phyloP scores from a whole-genome alignment of 306 rosid genomes.

The Senna tora region DNA sequence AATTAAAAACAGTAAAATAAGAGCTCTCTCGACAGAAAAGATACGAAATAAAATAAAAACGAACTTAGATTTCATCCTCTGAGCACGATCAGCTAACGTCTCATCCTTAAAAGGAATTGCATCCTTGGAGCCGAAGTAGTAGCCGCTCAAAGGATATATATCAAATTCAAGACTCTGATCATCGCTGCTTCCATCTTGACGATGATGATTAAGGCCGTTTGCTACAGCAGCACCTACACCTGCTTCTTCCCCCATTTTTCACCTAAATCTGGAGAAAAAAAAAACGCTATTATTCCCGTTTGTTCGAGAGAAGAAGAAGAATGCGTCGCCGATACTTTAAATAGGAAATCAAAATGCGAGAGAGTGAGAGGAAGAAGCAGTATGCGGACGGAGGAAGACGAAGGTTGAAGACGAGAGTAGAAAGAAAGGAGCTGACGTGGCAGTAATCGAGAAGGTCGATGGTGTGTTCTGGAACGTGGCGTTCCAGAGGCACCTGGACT shows the following conservation, averaged over 20 bases:
- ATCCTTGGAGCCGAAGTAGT: slow-evolving; percentile 76
- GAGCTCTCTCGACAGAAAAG: background rate
- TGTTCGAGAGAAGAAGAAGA: background rate
- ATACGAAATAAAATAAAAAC: background rate
- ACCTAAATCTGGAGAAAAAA: background rate
- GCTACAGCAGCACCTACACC: background rate
- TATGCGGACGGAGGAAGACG: background rate
- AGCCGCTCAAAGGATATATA: slow-evolving; percentile 69
- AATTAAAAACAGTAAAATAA: background rate
- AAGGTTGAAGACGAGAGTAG: background rate
- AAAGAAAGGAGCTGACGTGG: background rate
- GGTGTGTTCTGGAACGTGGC: slow-evolving; percentile 6
- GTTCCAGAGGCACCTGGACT: background rate
- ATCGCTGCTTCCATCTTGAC: slow-evolving; percentile 4
- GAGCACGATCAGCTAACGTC: slow-evolving; percentile 55
- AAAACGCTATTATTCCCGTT: background rate
- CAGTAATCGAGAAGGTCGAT: background rate
- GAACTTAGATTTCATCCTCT: slow-evolving; percentile 67
- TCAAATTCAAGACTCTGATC: slow-evolving; percentile 43
- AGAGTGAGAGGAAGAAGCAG: background rate
- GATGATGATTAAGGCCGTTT: slow-evolving; percentile 22
- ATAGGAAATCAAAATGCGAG: background rate
- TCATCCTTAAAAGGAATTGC: slow-evolving; percentile 58
- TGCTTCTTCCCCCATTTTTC: slow-evolving; percentile 55
- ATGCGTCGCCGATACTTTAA: background rate